These are phyloP conservation scores for Calonectria montana DNA, from an alignment of 2,329 filamentous ascomycete species.

Conservation along the genomic window DNA sequence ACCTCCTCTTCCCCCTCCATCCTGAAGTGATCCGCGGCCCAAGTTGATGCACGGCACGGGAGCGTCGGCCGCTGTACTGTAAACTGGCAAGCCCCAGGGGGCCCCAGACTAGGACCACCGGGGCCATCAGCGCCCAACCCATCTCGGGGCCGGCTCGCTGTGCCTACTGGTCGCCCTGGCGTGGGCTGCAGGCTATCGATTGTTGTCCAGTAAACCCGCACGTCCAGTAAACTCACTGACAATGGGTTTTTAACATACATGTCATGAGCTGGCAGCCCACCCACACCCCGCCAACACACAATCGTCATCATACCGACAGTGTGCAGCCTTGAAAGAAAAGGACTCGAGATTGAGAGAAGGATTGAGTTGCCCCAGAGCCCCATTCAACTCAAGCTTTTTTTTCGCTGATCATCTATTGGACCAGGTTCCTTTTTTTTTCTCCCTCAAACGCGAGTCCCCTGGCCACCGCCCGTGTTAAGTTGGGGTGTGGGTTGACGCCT, in stretches of 20 bases:
- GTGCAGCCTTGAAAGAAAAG: not conserved
- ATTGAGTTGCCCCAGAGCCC: conserved; percentile 28
- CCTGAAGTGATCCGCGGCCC: conserved; percentile 1
- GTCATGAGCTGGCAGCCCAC: conserved; percentile 40
- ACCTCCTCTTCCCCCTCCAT: not conserved
- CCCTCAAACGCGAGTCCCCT: conserved; percentile 7
- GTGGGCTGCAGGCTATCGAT: conserved; percentile 35
- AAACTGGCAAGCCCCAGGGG: conserved; percentile 37
- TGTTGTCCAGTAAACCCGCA: conserved; percentile 45
- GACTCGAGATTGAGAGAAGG: conserved; percentile 24
- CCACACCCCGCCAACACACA: conserved; percentile 30
- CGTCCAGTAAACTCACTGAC: too few species aligned
- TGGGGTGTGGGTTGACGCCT: conserved; percentile 30
- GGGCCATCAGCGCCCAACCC: conserved; percentile 23
- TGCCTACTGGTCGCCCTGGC: conserved; percentile 9
- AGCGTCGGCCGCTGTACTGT: conserved; percentile 25
- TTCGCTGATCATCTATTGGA: conserved; percentile 38
- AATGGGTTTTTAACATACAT: conserved; percentile 20
- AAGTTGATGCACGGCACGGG: conserved; percentile 14
- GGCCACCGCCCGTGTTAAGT: conserved; percentile 18
- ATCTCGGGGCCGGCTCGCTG: conserved; percentile 2
- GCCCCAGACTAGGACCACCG: conserved; percentile 28
- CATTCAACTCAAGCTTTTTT: not conserved
- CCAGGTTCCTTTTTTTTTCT: conserved; percentile 37
- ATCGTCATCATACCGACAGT: conserved; percentile 22